Evolutionary conservation across 2,329 filamentous ascomycete species (phyloP).

Genomic region (Fusarium guadeloupense): DNA sequence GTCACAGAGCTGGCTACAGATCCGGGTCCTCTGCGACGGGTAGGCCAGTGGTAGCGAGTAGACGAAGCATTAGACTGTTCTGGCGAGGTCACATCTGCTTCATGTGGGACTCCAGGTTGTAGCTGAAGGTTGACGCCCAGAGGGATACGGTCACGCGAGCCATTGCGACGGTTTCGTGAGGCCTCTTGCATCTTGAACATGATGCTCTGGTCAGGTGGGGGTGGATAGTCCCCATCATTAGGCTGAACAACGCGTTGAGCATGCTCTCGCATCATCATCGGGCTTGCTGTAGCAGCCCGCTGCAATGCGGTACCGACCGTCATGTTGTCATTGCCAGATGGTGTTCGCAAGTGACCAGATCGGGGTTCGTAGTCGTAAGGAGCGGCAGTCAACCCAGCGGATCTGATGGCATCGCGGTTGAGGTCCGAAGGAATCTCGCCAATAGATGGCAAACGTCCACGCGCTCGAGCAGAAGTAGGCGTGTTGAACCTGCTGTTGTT

Average conservation of each 20-base stretch:
- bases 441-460: conserved; percentile 79
- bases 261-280: conserved; percentile 68
- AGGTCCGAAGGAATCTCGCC: conserved; percentile 63
- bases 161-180: conserved; percentile 68
- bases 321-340: conserved; percentile 55
- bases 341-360: conserved; percentile 48
- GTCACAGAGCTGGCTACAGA: conserved; percentile 68
- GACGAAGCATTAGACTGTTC: conserved; percentile 65
- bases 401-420: conserved; percentile 44
- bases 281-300: conserved; percentile 73
- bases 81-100: conserved; percentile 65
- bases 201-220: conserved; percentile 69
- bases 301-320: conserved; percentile 59
- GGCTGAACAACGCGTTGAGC: conserved; percentile 49
- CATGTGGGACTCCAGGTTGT: conserved; percentile 62
- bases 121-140: conserved; percentile 73
- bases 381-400: conserved; percentile 34
- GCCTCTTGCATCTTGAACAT: conserved; percentile 69
- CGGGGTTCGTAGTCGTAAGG: conserved; percentile 41
- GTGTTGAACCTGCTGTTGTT: conserved; percentile 75
- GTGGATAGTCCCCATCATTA: conserved; percentile 58
- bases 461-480: conserved; percentile 69
- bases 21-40: conserved; percentile 61
- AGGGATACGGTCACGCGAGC: conserved; percentile 82
- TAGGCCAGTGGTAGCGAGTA: conserved; percentile 64